These are phyloP conservation scores for Chloris gayana DNA, from an alignment of 176 grass and related monocot species.

Conservation along the genomic window DNA sequence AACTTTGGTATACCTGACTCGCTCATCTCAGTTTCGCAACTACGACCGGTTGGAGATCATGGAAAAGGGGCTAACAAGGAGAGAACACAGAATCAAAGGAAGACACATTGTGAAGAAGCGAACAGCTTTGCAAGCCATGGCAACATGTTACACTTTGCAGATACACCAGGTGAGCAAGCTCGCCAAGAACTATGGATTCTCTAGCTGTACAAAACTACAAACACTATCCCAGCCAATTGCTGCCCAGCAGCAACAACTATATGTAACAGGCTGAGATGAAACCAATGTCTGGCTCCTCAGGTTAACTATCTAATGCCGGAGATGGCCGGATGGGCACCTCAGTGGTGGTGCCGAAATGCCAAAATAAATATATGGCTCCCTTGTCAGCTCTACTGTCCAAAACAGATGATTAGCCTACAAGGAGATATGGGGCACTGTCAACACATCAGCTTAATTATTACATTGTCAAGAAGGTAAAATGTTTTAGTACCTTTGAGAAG, in stretches of 20 bases:
- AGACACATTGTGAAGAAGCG: background rate
- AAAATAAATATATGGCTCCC: conserved; percentile 32
- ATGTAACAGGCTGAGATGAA: background rate
- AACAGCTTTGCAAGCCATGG: conserved; percentile 23
- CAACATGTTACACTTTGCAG: conserved; percentile 31
- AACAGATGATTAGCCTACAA: conserved; percentile 35
- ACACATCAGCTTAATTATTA: background rate
- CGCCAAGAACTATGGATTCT: conserved; percentile 3
- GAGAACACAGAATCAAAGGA: background rate
- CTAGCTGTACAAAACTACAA: conserved; percentile 57
- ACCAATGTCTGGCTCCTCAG: background rate
- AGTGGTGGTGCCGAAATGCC: background rate
- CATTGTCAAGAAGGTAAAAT: background rate
- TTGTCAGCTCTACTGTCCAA: conserved; percentile 35
- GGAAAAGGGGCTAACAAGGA: background rate
- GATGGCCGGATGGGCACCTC: background rate
- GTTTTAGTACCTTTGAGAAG: conserved; percentile 39
- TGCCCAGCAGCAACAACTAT: conserved; percentile 9
- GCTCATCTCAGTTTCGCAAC: background rate
- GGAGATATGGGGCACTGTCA: conserved; percentile 10
- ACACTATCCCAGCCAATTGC: conserved; percentile 7
- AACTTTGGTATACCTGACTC: background rate
- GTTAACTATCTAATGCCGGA: background rate
- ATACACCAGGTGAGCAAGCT: conserved; percentile 9
- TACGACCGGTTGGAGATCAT: background rate